Evolutionary conservation across 257 asterid genomes (phyloP), one percentile per base, ranked within the genome.

Genomic region (Jaltomata sinuosa): DNA sequence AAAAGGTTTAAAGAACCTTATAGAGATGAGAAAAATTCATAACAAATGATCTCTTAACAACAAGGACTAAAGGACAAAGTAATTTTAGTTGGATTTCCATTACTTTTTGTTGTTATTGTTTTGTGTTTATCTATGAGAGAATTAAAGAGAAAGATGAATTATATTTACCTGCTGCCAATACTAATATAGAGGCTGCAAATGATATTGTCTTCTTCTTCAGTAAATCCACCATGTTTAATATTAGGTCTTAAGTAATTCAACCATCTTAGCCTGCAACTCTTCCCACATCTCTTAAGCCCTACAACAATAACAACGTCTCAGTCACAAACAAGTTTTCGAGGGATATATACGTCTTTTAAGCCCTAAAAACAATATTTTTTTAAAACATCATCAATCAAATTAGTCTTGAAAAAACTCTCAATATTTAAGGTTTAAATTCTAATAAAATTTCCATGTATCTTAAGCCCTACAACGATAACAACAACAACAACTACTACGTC

Each of bases 221-320:
- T 96, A 84, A 96, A 96, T 62, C 97, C 98, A 53, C 99, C 99
- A 83, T 96, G 99, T 84, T 92, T 96, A 80, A 96, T 90, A 62
- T 96, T 93, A 47, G 99, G 98, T 89, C 99, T 87, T 85, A 96
- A 87, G 86, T 96, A 96, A 88, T 96, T 96, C 32, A 96, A 83
- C 99, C 99, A 96, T 86, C 99, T 90, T 22, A 96, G 87, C 62
- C 99, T 91, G 88, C 99, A 96, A 85, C 99, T 96, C 91, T 96
- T 96, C 86, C 99, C 99, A 81, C 99, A 96, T 87, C 99, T 89
- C 94, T 92, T 96, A 45, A 96, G 89, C 92, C 99, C 99, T 96
- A 59, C 0, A 64, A 67, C 7, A 21, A 38, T 21, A 76, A 3
- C n/a, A n/a, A n/a, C 5, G 67, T 74, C 74, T 36, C 57, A 65